phyloP scores from a whole-genome alignment of 768 basidiomycete species.

The Calocybe gangraenosa region DNA sequence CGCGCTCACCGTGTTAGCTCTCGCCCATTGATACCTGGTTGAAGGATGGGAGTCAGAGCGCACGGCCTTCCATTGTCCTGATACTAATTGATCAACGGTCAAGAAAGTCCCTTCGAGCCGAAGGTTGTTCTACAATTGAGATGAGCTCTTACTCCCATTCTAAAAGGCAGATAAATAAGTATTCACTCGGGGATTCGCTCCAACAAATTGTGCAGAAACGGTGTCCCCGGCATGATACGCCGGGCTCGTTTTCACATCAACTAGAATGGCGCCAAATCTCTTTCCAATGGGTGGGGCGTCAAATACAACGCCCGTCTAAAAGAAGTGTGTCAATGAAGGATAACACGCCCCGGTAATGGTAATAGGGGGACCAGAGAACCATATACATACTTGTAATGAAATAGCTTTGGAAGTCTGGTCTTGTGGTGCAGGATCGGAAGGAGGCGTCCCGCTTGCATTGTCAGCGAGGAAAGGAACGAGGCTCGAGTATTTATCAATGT shows the following conservation, averaged over 20 bases:
- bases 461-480: constrained; percentile 62
- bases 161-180: neutral
- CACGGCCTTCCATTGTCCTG: constrained; percentile 50
- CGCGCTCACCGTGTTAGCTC: constrained; percentile 52
- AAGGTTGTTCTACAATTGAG: constrained; percentile 60
- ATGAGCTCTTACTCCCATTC: neutral
- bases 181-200: constrained; percentile 73
- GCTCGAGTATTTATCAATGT: constrained; percentile 69
- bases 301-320: constrained; percentile 56
- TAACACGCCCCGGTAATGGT: neutral
- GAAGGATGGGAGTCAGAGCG: constrained; percentile 79
- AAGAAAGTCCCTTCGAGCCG: constrained; percentile 72
- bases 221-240: constrained; percentile 54
- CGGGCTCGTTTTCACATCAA: constrained; percentile 43
- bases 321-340: neutral
- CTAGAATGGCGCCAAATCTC: constrained; percentile 57
- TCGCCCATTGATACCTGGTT: constrained; percentile 61
- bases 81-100: constrained; percentile 51
- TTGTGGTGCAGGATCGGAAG: constrained; percentile 61
- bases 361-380: neutral
- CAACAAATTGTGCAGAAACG: constrained; percentile 62
- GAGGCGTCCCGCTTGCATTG: constrained; percentile 39
- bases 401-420: constrained; percentile 65
- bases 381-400: constrained; percentile 50
- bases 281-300: constrained; percentile 54